A percentile compares a stretch with the other conserved stretches of the same genome.
These are phyloP conservation scores for Odontarrhena argentea DNA, from an alignment of 345 rosid species.

Conservation along the genomic window DNA sequence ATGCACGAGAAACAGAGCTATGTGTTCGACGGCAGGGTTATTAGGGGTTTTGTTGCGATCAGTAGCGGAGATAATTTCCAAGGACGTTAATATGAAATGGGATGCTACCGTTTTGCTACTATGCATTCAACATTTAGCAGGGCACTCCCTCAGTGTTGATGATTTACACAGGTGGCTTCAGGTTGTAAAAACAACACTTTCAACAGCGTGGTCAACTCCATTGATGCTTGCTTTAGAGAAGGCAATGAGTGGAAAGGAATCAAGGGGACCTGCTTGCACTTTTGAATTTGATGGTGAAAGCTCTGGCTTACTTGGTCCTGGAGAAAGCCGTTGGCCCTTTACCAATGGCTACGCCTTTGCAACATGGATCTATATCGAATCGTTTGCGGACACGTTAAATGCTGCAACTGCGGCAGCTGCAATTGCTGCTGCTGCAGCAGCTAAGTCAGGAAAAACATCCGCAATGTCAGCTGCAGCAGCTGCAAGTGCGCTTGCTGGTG, in stretches of 20 bases:
- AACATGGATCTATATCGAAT: slow-evolving; percentile 97
- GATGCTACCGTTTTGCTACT: slow-evolving; percentile 70
- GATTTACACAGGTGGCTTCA: slow-evolving; percentile 84
- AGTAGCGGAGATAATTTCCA: slow-evolving; percentile 74
- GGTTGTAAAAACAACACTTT: slow-evolving; percentile 63
- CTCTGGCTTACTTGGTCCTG: slow-evolving; percentile 99
- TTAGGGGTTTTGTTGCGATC: slow-evolving; percentile 83
- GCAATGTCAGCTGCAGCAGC: slow-evolving; percentile 99
- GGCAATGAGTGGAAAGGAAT: slow-evolving; percentile 90
- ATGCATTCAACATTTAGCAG: slow-evolving; percentile 89
- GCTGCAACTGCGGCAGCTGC: slow-evolving; percentile 98
- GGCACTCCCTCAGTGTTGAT: slow-evolving; percentile 82
- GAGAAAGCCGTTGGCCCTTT: slow-evolving; percentile 99
- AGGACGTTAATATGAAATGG: slow-evolving; percentile 72
- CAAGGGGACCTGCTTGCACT: slow-evolving; percentile 89
- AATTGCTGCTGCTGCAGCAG: slow-evolving; percentile 97
- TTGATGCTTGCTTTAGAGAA: slow-evolving; percentile 84
- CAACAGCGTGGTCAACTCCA: slow-evolving; percentile 68
- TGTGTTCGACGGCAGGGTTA: slow-evolving; percentile 95
- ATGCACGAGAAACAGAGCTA: slow-evolving; percentile 98
- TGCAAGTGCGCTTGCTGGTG: slow-evolving; percentile 99
- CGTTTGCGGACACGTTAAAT: slow-evolving; percentile 98
- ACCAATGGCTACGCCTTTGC: slow-evolving; percentile 91
- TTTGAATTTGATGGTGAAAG: slow-evolving; percentile 99
- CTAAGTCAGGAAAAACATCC: slow-evolving; percentile 96